phyloP scores from a whole-genome alignment of 2,329 filamentous ascomycete species.

The Aspergillus vadensis region DNA sequence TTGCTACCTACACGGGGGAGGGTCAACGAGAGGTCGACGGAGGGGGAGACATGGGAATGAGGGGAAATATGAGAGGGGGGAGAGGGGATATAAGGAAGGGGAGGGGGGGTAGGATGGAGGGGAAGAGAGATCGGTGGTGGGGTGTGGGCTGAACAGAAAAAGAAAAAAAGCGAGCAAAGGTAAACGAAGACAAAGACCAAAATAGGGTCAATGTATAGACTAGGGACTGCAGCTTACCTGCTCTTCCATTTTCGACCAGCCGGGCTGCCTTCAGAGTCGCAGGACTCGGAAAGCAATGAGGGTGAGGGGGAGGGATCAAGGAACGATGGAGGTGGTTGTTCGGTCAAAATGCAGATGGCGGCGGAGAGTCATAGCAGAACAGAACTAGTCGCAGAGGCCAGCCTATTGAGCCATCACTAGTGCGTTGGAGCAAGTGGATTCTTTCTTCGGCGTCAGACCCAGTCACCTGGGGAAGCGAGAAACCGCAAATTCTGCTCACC shows the following conservation, averaged over 20 bases:
- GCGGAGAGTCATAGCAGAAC: conserved; percentile 9
- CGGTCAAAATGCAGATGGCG: conserved; percentile 8
- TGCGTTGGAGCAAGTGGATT: background rate
- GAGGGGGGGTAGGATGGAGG: conserved; percentile 19
- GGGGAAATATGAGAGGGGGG: conserved; percentile 24
- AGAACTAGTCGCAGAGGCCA: conserved; percentile 3
- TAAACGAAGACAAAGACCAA: background rate
- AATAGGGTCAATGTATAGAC: conserved; percentile 6
- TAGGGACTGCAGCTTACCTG: conserved; percentile 37
- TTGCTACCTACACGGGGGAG: conserved; percentile 69
- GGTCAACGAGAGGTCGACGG: background rate
- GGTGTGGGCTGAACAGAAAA: conserved; percentile 7
- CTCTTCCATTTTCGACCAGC: conserved; percentile 49
- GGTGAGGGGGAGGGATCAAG: conserved; percentile 5
- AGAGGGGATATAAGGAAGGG: conserved; percentile 8
- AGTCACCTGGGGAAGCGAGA: conserved; percentile 4
- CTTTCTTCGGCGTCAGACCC: background rate
- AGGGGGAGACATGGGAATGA: conserved; percentile 12
- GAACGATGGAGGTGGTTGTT: conserved; percentile 8
- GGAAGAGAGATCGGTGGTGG: conserved; percentile 7
- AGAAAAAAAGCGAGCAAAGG: conserved; percentile 4
- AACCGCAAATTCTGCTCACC: background rate
- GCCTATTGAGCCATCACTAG: conserved; percentile 10
- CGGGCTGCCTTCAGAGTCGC: conserved; percentile 32
- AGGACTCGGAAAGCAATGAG: conserved; percentile 10